Evolutionary conservation across 2,329 filamentous ascomycete species (phyloP).

Genomic region (Monilinia aucupariae): DNA sequence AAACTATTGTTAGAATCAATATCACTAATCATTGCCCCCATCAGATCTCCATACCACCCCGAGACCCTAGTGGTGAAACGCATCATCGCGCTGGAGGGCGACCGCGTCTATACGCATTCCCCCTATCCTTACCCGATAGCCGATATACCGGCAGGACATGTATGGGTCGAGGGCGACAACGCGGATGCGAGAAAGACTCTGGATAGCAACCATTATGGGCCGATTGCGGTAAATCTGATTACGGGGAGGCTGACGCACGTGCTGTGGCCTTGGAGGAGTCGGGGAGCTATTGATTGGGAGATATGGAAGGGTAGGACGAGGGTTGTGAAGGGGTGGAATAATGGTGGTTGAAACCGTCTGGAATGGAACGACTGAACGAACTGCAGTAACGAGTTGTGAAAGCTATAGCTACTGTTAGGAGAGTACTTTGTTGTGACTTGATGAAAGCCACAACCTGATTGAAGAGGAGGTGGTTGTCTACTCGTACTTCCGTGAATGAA

Average conservation of each 20-base stretch:
- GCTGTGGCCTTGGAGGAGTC: conserved; percentile 60
- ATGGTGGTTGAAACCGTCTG: neutral
- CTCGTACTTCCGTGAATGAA: no score
- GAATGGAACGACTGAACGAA: neutral
- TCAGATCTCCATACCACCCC: conserved; percentile 65
- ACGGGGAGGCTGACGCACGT: conserved; percentile 69
- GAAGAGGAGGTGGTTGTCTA: no score
- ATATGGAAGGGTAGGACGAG: conserved; percentile 41
- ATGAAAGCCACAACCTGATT: no score
- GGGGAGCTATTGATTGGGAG: conserved; percentile 53
- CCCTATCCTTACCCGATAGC: conserved; percentile 49
- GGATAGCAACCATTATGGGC: conserved; percentile 89
- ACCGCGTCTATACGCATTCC: conserved; percentile 61
- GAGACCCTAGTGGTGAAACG: conserved; percentile 72
- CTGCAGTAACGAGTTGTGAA: no score
- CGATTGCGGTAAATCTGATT: conserved; percentile 69
- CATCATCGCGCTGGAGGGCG: conserved; percentile 74
- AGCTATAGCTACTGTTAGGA: no score
- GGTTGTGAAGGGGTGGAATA: conserved; percentile 36
- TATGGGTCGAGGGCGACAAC: conserved; percentile 89
- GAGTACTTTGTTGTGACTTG: no score
- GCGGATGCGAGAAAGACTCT: conserved; percentile 56
- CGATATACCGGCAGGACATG: conserved; percentile 72
- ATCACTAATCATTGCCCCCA: neutral
- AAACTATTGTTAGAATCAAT: neutral